Evolutionary conservation across 371 early-diverging fungal species (phyloP).

Genomic region (Apophysomyces ossiformis): DNA sequence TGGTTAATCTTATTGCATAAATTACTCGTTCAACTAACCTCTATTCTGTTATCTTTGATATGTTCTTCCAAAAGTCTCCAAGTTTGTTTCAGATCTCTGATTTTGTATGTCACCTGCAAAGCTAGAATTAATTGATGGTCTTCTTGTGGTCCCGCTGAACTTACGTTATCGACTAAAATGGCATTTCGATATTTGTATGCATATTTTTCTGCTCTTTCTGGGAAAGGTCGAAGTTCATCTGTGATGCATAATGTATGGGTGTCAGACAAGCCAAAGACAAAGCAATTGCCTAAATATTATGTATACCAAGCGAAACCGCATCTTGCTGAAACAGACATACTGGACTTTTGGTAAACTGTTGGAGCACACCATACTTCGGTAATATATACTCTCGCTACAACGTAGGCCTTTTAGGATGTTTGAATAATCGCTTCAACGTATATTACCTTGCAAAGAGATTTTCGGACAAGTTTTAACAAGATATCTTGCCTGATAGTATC

Average conservation of each 20-base stretch:
- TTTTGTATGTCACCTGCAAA: conserved; percentile 38
- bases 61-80: conserved; percentile 35
- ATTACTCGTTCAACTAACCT: conserved; percentile 39
- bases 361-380: conserved; percentile 46
- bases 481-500: conserved; percentile 79
- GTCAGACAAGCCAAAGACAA: background rate
- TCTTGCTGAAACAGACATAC: conserved; percentile 24
- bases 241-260: conserved; percentile 1
- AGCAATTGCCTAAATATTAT: background rate
- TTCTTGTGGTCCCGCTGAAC: background rate
- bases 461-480: conserved; percentile 62
- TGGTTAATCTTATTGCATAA: background rate
- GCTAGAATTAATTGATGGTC: background rate
- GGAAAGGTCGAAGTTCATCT: conserved; percentile 51
- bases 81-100: conserved; percentile 27
- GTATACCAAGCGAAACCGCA: conserved; percentile 14
- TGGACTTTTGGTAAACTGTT: conserved; percentile 32
- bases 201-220: conserved; percentile 44
- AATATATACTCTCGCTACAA: conserved; percentile 66
- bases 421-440: background rate
- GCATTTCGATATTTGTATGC: conserved; percentile 51
- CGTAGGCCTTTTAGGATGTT: background rate
- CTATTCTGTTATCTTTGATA: conserved; percentile 66
- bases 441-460: conserved; percentile 52
- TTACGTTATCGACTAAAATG: conserved; percentile 66